Base-by-base conservation (phyloP, 169 alveolate genomes). In the Neospora caninum region DNA sequence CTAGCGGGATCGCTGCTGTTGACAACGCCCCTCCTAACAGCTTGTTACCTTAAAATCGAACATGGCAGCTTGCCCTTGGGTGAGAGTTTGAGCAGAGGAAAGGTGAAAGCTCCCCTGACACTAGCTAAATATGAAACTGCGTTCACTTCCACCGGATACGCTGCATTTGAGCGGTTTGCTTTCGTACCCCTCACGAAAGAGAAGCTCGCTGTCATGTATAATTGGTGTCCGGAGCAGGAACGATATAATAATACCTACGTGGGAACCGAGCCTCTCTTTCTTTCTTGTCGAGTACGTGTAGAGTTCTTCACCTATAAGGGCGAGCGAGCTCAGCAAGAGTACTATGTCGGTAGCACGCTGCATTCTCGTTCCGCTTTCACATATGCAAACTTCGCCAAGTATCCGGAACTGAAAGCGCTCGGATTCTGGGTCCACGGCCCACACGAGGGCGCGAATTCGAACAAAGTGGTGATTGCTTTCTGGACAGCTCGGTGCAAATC, bases 381-480 rank as follows among this genome's bases (percentile, higher is more conserved):
- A 2, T 82, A 31, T 31, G 27, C 53, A 16, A 36, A 82, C 89
- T 69, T 69, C 36, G 89, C 38, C 0, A 82, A 41, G 22, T 82
- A 41, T 43, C 89, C 89, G 41, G 89, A 82, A 82, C 34, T 82
- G 89, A 82, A 82, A n/a, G 89, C 89, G 34, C 54, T 82, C 18
- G 89, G 89, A 18, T 82, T 82, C 67, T 82, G 89, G 89, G 89
- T 82, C 41, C 89, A 82, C 89, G 89, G 89, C 54, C 89, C 89
- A 7, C 70, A 82, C 36, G 89, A 82, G 41, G 89, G 89, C 70
- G 67, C 9, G n/a, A 39, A 82, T 22, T 9, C 89, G 36, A 82
- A 82, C 89, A 82, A 82, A 42, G 39, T 82, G 25, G 89, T 82
- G 54, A 39, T 82, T 16, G 89, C 89, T 49, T 82, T 82, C 69